phyloP scores from a whole-genome alignment of 768 basidiomycete species.

The Lentinula raphanica region DNA sequence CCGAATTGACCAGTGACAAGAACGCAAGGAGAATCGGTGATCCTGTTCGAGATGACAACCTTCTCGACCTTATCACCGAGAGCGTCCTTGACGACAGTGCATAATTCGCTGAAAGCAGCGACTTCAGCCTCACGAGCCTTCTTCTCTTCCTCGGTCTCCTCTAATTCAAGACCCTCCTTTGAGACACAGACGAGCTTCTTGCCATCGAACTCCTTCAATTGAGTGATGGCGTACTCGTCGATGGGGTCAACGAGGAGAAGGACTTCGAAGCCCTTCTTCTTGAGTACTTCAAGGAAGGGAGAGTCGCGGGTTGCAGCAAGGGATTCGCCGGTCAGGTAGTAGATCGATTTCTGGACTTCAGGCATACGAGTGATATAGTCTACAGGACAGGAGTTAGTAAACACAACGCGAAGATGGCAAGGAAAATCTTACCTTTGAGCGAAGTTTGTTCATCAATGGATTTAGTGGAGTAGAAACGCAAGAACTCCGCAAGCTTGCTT shows the following conservation, averaged over 20 bases:
- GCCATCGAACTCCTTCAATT: constrained; percentile 98
- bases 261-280: constrained; percentile 99
- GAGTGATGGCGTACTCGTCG: constrained; percentile 97
- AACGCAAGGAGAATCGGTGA: constrained; percentile 93
- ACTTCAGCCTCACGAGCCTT: constrained; percentile 79
- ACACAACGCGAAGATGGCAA: background rate
- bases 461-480: constrained; percentile 98
- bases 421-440: constrained; percentile 66
- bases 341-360: constrained; percentile 96
- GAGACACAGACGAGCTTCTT: constrained; percentile 97
- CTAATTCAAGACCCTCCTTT: constrained; percentile 98
- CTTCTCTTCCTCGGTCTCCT: constrained; percentile 99
- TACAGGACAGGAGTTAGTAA: constrained; percentile 22
- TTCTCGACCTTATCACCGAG: constrained; percentile 99
- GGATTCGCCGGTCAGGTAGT: constrained; percentile 99
- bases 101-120: constrained; percentile 79
- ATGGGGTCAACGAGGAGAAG: constrained; percentile 97
- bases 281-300: constrained; percentile 98
- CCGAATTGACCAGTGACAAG: constrained; percentile 99
- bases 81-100: constrained; percentile 94
- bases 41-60: constrained; percentile 96
- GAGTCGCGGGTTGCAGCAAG: constrained; percentile 87
- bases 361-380: constrained; percentile 99
- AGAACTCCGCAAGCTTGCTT: constrained; percentile 97
- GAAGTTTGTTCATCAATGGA: constrained; percentile 85